A percentile compares a stretch with the other conserved stretches of the same genome.
Evolutionary conservation across 768 basidiomycete genomes (phyloP).

Genomic region (Coprinopsis sp.): DNA sequence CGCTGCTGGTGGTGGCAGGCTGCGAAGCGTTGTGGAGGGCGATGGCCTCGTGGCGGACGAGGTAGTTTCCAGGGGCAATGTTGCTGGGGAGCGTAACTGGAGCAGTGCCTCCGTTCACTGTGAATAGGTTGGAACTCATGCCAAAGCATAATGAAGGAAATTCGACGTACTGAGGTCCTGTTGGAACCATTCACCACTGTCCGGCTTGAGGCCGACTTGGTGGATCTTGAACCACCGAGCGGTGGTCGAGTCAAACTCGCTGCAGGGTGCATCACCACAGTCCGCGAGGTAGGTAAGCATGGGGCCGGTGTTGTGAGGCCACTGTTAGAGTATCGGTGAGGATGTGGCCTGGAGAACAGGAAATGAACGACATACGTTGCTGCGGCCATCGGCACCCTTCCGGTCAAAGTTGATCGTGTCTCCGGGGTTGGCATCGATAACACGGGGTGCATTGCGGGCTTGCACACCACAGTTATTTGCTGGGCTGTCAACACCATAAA

Average conservation of each 20-base stretch:
- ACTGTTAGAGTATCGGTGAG: conserved; percentile 22
- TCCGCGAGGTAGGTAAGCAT: conserved; percentile 71
- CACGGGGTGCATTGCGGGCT: conserved; percentile 43
- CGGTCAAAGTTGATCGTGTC: conserved; percentile 52
- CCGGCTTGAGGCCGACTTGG: conserved; percentile 40
- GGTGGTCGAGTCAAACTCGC: conserved; percentile 49
- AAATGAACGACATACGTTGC: conserved; percentile 23
- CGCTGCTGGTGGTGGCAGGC: conserved; percentile 47
- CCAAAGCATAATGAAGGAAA: not conserved
- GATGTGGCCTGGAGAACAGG: conserved; percentile 4
- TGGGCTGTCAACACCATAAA: conserved; percentile 54
- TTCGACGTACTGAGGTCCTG: conserved; percentile 43
- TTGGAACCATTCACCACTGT: conserved; percentile 46
- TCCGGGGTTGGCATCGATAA: conserved; percentile 57
- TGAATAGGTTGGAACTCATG: not conserved
- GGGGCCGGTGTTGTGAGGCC: conserved; percentile 59
- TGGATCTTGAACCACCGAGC: conserved; percentile 76
- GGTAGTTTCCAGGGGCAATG: conserved; percentile 64
- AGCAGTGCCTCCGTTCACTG: conserved; percentile 36
- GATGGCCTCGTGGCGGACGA: conserved; percentile 78
- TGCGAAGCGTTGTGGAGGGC: too few relatives aligned
- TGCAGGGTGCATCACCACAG: conserved; percentile 55
- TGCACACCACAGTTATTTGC: conserved; percentile 57
- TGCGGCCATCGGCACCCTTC: conserved; percentile 43
- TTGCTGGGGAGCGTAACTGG: conserved; percentile 43